A percentile compares a stretch with the other conserved stretches of the same genome.
Conservation (phyloP, 495 filamentous ascomycete species). For the Aspergillus cristatus region DNA sequence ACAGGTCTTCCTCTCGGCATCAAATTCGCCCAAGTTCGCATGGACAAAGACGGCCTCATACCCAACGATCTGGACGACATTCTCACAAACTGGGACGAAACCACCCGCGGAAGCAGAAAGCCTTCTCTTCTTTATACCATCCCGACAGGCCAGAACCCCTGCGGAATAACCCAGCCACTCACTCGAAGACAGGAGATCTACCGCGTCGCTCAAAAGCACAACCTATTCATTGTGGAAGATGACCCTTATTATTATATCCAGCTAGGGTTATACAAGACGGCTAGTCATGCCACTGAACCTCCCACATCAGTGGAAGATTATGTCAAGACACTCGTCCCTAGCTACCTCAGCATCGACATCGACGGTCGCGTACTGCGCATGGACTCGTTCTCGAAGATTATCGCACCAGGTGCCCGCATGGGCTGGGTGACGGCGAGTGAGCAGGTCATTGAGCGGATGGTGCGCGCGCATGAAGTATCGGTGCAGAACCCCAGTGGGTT, state of each 20-base stretch:
- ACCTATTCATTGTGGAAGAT: constrained; percentile 84
- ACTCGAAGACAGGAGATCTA: constrained; percentile 64
- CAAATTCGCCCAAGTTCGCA: constrained; percentile 16
- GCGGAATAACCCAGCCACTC: constrained; percentile 68
- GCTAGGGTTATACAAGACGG: constrained; percentile 58
- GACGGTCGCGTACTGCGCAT: constrained; percentile 50
- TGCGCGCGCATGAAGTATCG: constrained; percentile 57
- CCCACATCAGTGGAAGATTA: constrained; percentile 26
- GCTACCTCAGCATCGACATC: constrained; percentile 38
- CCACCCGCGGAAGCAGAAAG: constrained; percentile 46
- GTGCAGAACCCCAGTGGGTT: constrained; percentile 68
- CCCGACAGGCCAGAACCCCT: constrained; percentile 81
- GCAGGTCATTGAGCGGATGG: constrained; percentile 61
- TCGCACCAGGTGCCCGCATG: constrained; percentile 39
- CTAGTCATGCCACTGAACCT: no score
- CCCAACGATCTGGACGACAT: constrained; percentile 57
- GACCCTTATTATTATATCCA: constrained; percentile 97
- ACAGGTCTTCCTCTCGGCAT: constrained; percentile 31
- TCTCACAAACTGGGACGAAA: constrained; percentile 56
- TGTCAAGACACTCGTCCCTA: constrained; percentile 37
- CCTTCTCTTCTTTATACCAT: constrained; percentile 54
- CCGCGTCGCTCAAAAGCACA: constrained; percentile 67
- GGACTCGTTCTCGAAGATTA: constrained; percentile 49
- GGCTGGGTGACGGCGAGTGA: constrained; percentile 53
- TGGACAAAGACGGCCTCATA: constrained; percentile 73